Percentiles rank a stretch among this genome's conserved stretches.
These are phyloP conservation scores for Colletotrichum sp. DNA, from an alignment of 2,329 filamentous ascomycete species.

Conservation along the genomic window DNA sequence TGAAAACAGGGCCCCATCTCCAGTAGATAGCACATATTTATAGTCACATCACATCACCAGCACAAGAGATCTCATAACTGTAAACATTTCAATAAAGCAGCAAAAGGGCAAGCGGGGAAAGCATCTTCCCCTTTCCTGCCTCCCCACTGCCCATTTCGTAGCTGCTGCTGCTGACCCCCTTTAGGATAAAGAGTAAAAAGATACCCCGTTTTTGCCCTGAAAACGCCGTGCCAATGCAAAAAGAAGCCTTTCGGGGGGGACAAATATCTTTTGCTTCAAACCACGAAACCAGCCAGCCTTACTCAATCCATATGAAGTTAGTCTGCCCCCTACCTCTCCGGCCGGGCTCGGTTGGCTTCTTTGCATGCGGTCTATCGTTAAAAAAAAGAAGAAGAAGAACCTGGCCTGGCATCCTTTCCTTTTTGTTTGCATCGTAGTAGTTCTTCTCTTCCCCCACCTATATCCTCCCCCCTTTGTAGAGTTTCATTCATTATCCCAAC, in stretches of 20 bases:
- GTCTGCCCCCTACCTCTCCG: too few species aligned
- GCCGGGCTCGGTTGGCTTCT: too few species aligned
- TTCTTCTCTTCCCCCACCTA: too few species aligned
- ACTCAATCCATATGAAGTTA: too few species aligned
- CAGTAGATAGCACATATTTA: too few species aligned
- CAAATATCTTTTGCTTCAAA: too few species aligned
- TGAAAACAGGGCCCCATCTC: too few species aligned
- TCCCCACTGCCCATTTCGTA: background rate
- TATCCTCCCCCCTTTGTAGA: background rate
- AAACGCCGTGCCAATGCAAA: constrained; percentile 24
- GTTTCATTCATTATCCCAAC: background rate
- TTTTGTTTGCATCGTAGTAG: too few species aligned
- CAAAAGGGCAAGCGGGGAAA: background rate
- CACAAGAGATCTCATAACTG: background rate
- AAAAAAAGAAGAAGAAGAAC: too few species aligned
- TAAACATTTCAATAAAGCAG: background rate
- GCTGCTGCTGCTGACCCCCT: background rate
- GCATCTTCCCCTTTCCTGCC: background rate
- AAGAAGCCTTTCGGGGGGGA: background rate
- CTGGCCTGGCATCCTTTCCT: too few species aligned
- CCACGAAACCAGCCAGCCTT: too few species aligned
- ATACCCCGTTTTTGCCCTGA: constrained; percentile 17
- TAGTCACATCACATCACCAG: background rate
- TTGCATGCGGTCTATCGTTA: background rate
- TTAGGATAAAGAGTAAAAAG: background rate